Evolutionary conservation across 331 rosid species (phyloP).

Genomic region (Dryas integrifolia): DNA sequence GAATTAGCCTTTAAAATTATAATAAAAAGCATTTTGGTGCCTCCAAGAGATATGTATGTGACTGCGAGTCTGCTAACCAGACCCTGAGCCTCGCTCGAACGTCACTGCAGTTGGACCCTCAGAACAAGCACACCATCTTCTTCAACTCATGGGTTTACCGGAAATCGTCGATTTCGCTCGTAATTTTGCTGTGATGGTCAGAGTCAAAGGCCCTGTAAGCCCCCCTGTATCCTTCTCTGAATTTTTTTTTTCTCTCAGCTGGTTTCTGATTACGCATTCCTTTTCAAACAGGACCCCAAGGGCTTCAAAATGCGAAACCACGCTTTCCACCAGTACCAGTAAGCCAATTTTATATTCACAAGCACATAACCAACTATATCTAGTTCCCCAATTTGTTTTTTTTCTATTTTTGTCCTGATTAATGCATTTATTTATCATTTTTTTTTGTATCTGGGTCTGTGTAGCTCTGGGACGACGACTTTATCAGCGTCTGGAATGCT

Average conservation of each 20-base stretch:
- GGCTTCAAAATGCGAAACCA: conserved; percentile 91
- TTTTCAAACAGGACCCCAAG: conserved; percentile 75
- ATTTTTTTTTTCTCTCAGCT: neutral
- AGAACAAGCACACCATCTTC: neutral
- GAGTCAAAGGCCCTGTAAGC: conserved; percentile 90
- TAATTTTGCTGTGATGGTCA: conserved; percentile 78
- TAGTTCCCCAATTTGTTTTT: neutral
- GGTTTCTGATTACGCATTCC: conserved; percentile 13
- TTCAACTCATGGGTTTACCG: conserved; percentile 46
- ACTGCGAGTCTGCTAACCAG: neutral
- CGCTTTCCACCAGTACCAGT: conserved; percentile 92
- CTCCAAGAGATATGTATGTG: neutral
- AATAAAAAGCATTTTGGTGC: no score
- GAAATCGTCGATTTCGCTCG: conserved; percentile 63
- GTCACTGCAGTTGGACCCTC: conserved; percentile 3
- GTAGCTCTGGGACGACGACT: conserved; percentile 84
- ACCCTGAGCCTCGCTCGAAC: neutral
- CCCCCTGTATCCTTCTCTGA: conserved; percentile 10
- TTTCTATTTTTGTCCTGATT: conserved; percentile 12
- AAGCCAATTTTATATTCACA: conserved; percentile 7
- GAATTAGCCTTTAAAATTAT: no score
- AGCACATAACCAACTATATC: neutral
- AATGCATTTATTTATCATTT: conserved; percentile 15
- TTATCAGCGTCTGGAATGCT: conserved; percentile 91
- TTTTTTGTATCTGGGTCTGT: conserved; percentile 23